These are phyloP conservation scores for Botrytis aclada DNA, from an alignment of 2,329 filamentous ascomycete genomes.

Conservation along the genomic window DNA sequence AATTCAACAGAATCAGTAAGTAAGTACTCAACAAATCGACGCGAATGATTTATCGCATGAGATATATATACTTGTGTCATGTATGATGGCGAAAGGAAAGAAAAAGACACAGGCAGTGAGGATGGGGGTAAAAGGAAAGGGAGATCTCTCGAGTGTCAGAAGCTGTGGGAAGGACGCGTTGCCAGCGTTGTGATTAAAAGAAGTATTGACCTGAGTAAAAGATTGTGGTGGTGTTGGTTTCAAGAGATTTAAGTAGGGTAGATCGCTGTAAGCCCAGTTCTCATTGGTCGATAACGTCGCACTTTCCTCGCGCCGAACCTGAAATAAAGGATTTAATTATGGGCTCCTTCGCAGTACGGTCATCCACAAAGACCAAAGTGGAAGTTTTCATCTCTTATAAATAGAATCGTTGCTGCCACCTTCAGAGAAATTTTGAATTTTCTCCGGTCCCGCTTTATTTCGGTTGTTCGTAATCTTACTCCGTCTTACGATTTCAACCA, in stretches of 20 bases:
- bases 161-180: neutral
- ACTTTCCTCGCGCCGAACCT: slow-evolving; percentile 1
- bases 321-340: slow-evolving; percentile 16
- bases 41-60: too few relatives aligned
- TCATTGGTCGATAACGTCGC: slow-evolving; percentile 12
- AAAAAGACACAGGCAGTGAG: too few relatives aligned
- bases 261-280: slow-evolving; percentile 6
- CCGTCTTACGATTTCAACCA: slow-evolving; percentile 15
- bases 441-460: slow-evolving; percentile 10
- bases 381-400: neutral
- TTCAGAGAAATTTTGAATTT: neutral
- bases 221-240: neutral
- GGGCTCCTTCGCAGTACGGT: neutral
- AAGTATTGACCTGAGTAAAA: neutral
- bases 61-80: neutral
- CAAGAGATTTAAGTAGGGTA: slow-evolving; percentile 5
- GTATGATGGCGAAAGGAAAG: neutral
- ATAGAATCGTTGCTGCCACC: slow-evolving; percentile 2
- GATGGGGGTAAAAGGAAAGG: neutral
- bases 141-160: neutral
- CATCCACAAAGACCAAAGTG: neutral
- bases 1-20: too few relatives aligned
- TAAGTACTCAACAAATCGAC: neutral
- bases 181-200: too few relatives aligned
- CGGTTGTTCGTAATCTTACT: slow-evolving; percentile 18